Conservation (phyloP, 2,329 filamentous ascomycete species). For the Clarireedia monteithiana region DNA sequence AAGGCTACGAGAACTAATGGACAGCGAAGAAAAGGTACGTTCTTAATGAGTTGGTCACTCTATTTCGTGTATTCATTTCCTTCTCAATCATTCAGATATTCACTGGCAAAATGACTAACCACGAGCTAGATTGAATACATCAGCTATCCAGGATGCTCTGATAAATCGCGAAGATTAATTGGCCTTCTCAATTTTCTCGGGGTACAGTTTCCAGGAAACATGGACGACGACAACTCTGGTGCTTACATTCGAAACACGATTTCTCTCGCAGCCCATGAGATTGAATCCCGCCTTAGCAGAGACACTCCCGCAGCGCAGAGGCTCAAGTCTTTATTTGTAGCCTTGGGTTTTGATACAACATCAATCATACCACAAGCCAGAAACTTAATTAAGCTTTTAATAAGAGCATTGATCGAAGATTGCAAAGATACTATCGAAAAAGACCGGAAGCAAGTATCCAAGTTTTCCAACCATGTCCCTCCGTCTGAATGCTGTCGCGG, state of each 20-base stretch:
- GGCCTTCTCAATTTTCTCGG: slow-evolving; percentile 8
- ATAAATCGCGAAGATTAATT: slow-evolving; percentile 9
- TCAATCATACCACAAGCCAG: slow-evolving; percentile 5
- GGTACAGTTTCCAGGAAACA: slow-evolving; percentile 9
- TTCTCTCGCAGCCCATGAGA: slow-evolving; percentile 10
- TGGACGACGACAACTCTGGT: slow-evolving; percentile 5
- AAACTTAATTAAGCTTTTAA: slow-evolving; percentile 9
- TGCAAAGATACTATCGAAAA: not conserved
- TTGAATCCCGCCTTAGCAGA: slow-evolving; percentile 1
- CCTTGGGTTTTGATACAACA: slow-evolving; percentile 2
- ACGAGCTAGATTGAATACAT: slow-evolving; percentile 9
- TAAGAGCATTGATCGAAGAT: slow-evolving; percentile 5
- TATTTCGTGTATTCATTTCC: not conserved
- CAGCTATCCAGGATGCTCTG: slow-evolving; percentile 1
- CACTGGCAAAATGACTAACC: not conserved
- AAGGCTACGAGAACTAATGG: slow-evolving; percentile 5
- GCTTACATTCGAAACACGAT: slow-evolving; percentile 8
- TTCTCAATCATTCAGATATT: not conserved
- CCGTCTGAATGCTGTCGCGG: slow-evolving; percentile 8
- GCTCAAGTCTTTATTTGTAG: slow-evolving; percentile 7
- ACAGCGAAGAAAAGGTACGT: slow-evolving; percentile 8
- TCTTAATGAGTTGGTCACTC: not conserved
- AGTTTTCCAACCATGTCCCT: slow-evolving; percentile 5
- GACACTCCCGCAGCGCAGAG: not conserved
- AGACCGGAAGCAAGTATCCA: slow-evolving; percentile 5